Evolutionary conservation across 306 rosid genomes (phyloP).

Genomic region (Gynostemma pentaphyllum): DNA sequence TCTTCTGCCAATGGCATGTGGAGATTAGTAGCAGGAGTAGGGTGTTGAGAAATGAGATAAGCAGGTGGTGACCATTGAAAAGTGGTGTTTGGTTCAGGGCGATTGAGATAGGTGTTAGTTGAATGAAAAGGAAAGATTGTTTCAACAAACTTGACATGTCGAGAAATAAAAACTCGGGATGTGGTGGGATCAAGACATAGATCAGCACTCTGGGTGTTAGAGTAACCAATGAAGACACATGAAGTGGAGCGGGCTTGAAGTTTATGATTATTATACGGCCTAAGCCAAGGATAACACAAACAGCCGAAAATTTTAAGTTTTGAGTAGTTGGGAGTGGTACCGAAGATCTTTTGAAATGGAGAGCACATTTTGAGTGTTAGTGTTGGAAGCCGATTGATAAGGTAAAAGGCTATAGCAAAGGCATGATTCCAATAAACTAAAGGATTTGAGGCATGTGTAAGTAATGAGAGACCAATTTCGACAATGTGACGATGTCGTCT

Average conservation of each 20-base stretch:
- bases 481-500: background rate
- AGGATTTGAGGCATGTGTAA: background rate
- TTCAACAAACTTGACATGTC: too few relatives aligned
- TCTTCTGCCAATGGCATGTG: too few relatives aligned
- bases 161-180: too few relatives aligned
- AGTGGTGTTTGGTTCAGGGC: too few relatives aligned
- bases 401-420: background rate
- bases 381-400: background rate
- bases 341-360: background rate
- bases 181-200: too few relatives aligned
- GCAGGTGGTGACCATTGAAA: background rate
- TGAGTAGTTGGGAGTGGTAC: too few relatives aligned
- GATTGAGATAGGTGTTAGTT: too few relatives aligned
- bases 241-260: background rate
- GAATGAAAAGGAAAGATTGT: too few relatives aligned
- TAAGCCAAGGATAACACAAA: background rate
- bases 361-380: background rate
- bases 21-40: background rate
- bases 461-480: background rate
- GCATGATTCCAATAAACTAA: background rate
- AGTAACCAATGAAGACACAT: background rate
- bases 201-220: too few relatives aligned
- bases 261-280: background rate
- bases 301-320: too few relatives aligned
- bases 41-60: background rate